phyloP scores from a whole-genome alignment of 345 rosid species.

The Eucalyptus curtisii region DNA sequence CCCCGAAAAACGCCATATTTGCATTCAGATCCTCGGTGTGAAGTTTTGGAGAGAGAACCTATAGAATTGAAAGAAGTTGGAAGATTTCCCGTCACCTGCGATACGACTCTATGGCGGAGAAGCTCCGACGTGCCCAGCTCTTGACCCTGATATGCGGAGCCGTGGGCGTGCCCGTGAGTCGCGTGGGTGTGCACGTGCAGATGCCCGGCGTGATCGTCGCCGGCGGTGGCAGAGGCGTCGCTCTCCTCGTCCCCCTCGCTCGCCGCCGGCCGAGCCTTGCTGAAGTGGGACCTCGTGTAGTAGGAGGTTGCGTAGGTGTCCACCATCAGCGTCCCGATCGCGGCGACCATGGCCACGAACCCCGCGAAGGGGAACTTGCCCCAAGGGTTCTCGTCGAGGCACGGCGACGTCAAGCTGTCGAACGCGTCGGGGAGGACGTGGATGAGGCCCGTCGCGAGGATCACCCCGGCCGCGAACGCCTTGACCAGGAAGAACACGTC shows the following conservation, averaged over 20 bases:
- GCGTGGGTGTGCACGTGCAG: conserved; percentile 14
- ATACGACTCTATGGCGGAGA: conserved; percentile 16
- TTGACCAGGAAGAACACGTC: conserved; percentile 40
- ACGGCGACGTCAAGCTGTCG: conserved; percentile 41
- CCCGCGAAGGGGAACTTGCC: conserved; percentile 75
- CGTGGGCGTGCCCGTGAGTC: conserved; percentile 28
- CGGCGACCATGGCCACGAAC: conserved; percentile 74
- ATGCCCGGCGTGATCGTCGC: neutral
- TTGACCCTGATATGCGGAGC: conserved; percentile 12
- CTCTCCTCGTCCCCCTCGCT: conserved; percentile 5
- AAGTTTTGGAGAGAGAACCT: neutral
- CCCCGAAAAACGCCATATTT: neutral
- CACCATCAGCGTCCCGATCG: conserved; percentile 38
- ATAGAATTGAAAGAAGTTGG: neutral
- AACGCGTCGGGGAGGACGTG: conserved; percentile 86
- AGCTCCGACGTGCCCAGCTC: neutral
- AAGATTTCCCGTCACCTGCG: conserved; percentile 16
- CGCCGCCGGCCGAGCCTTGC: conserved; percentile 3
- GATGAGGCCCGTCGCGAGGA: conserved; percentile 76
- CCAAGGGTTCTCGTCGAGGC: conserved; percentile 56
- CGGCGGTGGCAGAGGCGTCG: neutral
- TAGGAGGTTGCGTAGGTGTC: conserved; percentile 52
- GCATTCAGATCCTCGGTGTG: neutral
- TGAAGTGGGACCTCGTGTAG: conserved; percentile 15
- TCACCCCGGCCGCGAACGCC: conserved; percentile 74